Base-by-base conservation (phyloP, 2,329 filamentous ascomycete species). In the Thermoascus crustaceus region DNA sequence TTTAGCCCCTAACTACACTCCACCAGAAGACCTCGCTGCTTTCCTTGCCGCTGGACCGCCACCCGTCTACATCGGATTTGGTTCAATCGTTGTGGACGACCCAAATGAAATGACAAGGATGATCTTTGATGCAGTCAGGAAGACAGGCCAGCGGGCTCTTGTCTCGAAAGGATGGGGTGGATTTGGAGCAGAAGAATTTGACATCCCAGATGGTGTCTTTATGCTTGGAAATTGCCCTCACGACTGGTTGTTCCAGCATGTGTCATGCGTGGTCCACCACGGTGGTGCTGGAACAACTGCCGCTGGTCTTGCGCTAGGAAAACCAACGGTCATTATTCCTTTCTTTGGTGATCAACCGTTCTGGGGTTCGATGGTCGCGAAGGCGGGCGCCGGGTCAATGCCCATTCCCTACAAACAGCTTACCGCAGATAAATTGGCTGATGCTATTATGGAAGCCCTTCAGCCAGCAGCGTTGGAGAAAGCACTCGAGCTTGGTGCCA, bases 151-250 rank as follows among this genome's bases (percentile, higher is more conserved):
- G n/a, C 72, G 86, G 38, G 86, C 85, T 2, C 64, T 94, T 1
- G 80, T 94, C 1, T 89, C 85, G 0, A 87, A 89, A 52, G 87
- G 86, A 10, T 94, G 86, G 87, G 85, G 86, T 32, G 85, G 85
- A 0, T 68, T 94, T 5, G 86, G 85, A 19, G 81, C 76, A 0
- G 82, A 86, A 48, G 68, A 77, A 20, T 55, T 82, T 3, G 73
- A 73, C 1, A 61, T 86, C n/a, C 85, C 85, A 0, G 76, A 86
- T 2, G 76, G 78, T 3, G 77, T 93, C 2, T 85, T 84, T 53
- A 85, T 93, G 76, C 69, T 94, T 23, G 85, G 83, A 7, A 91
- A 89, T 50, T 78, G 80, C 29, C 86, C 86, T 1, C 87, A 94
- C 43, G 87, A 94, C 60, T 94, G 86, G 86, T 64, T 94, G 0